phyloP scores from a whole-genome alignment of 2,329 filamentous ascomycete species.

The Ophiostoma populinum region DNA sequence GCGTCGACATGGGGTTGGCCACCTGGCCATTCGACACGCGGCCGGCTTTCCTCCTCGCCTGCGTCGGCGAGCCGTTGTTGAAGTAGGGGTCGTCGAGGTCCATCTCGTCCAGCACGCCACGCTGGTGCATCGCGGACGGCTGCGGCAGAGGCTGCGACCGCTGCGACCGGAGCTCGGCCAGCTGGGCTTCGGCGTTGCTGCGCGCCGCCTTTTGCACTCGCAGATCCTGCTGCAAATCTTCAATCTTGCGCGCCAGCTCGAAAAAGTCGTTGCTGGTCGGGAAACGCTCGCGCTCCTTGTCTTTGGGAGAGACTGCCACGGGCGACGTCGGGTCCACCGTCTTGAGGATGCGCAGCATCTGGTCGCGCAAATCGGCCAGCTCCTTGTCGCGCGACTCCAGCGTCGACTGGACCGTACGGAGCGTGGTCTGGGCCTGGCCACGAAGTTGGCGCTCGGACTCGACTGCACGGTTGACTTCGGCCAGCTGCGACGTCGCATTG shows the following conservation, averaged over 20 bases:
- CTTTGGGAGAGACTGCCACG: conserved; percentile 37
- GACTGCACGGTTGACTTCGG: conserved; percentile 74
- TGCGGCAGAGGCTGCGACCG: conserved; percentile 43
- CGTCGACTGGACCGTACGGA: conserved; percentile 60
- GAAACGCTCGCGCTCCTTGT: conserved; percentile 3
- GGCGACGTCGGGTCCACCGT: conserved; percentile 65
- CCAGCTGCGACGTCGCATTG: conserved; percentile 62
- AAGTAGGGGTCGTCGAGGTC: conserved; percentile 57
- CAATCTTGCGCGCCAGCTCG: conserved; percentile 70
- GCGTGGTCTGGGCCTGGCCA: conserved; percentile 69
- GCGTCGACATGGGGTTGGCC: conserved; percentile 34
- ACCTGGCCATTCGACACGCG: conserved; percentile 46
- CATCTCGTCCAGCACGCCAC: conserved; percentile 72
- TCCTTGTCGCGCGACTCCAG: conserved; percentile 70
- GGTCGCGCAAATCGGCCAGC: conserved; percentile 59
- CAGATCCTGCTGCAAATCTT: conserved; percentile 76
- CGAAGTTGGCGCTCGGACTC: conserved; percentile 81
- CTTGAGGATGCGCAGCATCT: conserved; percentile 68
- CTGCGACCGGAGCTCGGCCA: conserved; percentile 58
- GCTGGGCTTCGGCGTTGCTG: conserved; percentile 63
- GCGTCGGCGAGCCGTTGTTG: conserved; percentile 40
- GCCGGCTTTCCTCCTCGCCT: conserved; percentile 44
- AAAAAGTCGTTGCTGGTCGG: conserved; percentile 26
- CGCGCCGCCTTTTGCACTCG: conserved; percentile 69
- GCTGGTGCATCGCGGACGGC: conserved; percentile 22